phyloP scores from a whole-genome alignment of 1,139 yeast species.

The Suhomyces bolitotheri region DNA sequence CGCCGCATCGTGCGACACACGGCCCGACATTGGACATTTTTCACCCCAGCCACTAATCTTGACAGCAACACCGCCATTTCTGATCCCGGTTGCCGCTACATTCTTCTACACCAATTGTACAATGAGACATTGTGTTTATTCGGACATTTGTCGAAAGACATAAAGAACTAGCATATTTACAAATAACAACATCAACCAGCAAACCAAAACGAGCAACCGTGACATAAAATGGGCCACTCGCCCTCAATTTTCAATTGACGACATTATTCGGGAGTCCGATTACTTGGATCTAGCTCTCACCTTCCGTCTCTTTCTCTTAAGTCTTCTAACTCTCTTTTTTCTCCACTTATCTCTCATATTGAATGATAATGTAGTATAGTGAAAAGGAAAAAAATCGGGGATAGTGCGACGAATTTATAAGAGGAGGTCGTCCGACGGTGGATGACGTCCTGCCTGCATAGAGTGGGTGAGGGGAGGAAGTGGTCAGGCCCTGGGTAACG shows the following conservation, averaged over 20 bases:
- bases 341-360: slow-evolving; percentile 94
- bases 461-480: slow-evolving; percentile 2
- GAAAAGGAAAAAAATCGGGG: slow-evolving; percentile 16
- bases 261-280: slow-evolving; percentile 47
- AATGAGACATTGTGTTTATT: slow-evolving; percentile 11
- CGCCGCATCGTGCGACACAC: too few relatives aligned
- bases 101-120: too few relatives aligned
- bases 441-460: slow-evolving; percentile 3
- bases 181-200: slow-evolving; percentile 7
- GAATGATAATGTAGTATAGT: slow-evolving; percentile 31
- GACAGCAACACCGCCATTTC: too few relatives aligned
- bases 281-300: slow-evolving; percentile 98
- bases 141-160: slow-evolving; percentile 13
- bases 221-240: neutral
- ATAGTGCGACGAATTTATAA: slow-evolving; percentile 15
- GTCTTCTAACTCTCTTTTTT: slow-evolving; percentile 99
- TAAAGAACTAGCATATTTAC: slow-evolving; percentile 18
- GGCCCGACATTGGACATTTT: too few relatives aligned
- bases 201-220: slow-evolving; percentile 12
- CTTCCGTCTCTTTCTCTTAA: slow-evolving; percentile 99
- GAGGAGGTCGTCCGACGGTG: slow-evolving; percentile 8
- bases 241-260: slow-evolving; percentile 2
- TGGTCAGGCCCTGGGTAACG: slow-evolving; percentile 14
- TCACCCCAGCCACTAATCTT: too few relatives aligned
- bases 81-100: too few relatives aligned